Percentiles rank a stretch among this genome's conserved stretches.
These are phyloP conservation scores for Lactarius tabidus DNA, from an alignment of 768 basidiomycete genomes.

Conservation along the genomic window DNA sequence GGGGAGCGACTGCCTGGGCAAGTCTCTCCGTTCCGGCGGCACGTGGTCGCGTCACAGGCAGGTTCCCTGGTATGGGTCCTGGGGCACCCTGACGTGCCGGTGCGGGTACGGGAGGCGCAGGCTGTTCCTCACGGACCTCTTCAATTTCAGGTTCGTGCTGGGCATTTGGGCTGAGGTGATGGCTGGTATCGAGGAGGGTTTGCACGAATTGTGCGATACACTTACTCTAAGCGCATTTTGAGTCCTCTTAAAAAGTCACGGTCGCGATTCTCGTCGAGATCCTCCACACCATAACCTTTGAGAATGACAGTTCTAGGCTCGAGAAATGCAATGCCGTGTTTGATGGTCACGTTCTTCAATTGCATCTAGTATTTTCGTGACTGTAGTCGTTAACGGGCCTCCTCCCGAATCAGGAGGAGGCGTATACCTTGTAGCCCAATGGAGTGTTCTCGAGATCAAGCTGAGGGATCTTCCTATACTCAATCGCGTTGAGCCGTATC, in stretches of 20 bases:
- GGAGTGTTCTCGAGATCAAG: constrained; percentile 71
- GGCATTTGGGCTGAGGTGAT: constrained; percentile 14
- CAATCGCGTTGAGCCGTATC: constrained; percentile 65
- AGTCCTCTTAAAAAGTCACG: constrained; percentile 59
- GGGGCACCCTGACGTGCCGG: background rate
- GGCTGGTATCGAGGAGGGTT: background rate
- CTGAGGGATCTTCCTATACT: constrained; percentile 63
- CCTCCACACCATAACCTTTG: constrained; percentile 59
- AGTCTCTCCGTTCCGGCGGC: background rate
- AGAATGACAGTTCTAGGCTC: constrained; percentile 62
- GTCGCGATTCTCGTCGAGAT: constrained; percentile 57
- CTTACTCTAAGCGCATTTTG: constrained; percentile 61
- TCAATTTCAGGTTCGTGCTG: constrained; percentile 6
- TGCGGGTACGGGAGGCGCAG: background rate
- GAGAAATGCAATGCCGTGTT: constrained; percentile 70
- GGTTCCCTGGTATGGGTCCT: background rate
- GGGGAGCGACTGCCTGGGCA: background rate
- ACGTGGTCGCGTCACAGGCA: background rate
- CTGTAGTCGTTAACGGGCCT: background rate
- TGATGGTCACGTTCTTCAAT: constrained; percentile 63
- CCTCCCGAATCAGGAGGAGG: background rate
- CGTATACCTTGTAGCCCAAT: constrained; percentile 74
- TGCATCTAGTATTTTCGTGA: constrained; percentile 46
- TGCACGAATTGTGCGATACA: background rate
- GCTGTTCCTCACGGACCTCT: background rate